These are phyloP conservation scores for Rhinocladiella similis DNA, from an alignment of 2,329 filamentous ascomycete species.

Conservation along the genomic window DNA sequence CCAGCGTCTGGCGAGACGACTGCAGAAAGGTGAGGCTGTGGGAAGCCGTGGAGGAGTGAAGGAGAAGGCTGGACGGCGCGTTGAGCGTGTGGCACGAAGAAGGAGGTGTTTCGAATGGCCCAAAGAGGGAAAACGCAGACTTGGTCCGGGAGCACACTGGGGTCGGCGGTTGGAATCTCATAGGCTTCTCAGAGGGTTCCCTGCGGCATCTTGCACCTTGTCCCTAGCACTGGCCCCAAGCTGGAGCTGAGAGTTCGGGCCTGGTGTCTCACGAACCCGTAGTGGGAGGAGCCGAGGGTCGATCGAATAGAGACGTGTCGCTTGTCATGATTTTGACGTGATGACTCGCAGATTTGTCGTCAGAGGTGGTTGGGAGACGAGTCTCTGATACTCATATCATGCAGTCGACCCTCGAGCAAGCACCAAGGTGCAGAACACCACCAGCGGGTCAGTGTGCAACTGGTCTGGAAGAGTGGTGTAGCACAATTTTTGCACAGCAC, in stretches of 20 bases:
- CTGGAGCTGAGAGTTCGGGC: background rate
- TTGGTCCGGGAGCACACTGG: slow-evolving; percentile 16
- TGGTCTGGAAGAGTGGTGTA: no score
- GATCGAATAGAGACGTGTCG: background rate
- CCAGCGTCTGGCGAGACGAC: slow-evolving; percentile 3
- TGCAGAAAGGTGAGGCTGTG: slow-evolving; percentile 3
- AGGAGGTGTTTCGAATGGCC: slow-evolving; percentile 24
- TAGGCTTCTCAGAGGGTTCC: background rate
- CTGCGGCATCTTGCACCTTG: background rate
- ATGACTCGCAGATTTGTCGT: slow-evolving; percentile 14
- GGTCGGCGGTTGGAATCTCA: background rate
- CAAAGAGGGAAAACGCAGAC: slow-evolving; percentile 16
- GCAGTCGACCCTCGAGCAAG: background rate
- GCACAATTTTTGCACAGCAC: no score
- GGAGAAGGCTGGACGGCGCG: slow-evolving; percentile 11
- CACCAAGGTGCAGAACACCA: background rate
- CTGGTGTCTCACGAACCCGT: background rate
- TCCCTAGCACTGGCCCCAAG: background rate
- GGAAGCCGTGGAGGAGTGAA: slow-evolving; percentile 2
- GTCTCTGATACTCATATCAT: slow-evolving; percentile 3
- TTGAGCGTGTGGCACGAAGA: slow-evolving; percentile 16
- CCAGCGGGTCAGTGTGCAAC: background rate
- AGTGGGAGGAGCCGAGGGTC: background rate
- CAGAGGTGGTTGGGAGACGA: slow-evolving; percentile 12
- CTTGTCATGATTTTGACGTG: slow-evolving; percentile 9